Evolutionary conservation across 441 rosid species (phyloP).

Genomic region (Hura crepitans): DNA sequence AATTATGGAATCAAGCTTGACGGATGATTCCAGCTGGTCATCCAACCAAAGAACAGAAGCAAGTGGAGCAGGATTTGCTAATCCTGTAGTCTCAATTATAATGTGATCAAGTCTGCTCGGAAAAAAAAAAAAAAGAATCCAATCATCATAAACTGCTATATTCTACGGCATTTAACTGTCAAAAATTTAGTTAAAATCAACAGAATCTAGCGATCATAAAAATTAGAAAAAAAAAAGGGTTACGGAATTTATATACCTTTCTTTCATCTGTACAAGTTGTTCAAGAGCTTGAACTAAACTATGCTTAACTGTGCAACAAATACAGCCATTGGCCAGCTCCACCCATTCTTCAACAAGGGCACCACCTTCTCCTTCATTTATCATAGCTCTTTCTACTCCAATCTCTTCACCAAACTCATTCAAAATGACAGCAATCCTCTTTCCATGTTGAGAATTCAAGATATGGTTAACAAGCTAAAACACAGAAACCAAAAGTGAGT

Average conservation of each 20-base stretch:
- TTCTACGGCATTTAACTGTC: not conserved
- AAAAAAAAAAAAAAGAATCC: constrained; percentile 16
- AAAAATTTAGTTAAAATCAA: not conserved
- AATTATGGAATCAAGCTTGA: constrained; percentile 89
- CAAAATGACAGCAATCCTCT: constrained; percentile 85
- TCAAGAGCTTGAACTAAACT: constrained; percentile 91
- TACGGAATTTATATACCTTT: constrained; percentile 45
- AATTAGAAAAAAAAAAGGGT: not conserved
- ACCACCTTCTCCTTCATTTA: constrained; percentile 84
- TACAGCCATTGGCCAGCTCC: constrained; percentile 85
- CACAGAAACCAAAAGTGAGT: not conserved
- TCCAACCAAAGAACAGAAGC: constrained; percentile 97
- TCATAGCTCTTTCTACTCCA: constrained; percentile 96
- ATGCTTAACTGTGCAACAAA: constrained; percentile 92
- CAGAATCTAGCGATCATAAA: not conserved
- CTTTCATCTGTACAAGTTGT: constrained; percentile 82
- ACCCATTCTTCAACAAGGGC: constrained; percentile 95
- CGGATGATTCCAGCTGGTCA: constrained; percentile 81
- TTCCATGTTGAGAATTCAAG: constrained; percentile 78
- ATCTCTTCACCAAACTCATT: constrained; percentile 97
- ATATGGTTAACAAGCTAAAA: constrained; percentile 75
- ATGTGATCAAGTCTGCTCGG: constrained; percentile 81
- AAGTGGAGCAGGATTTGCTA: constrained; percentile 92
- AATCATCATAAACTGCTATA: not conserved
- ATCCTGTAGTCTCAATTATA: constrained; percentile 86